phyloP scores from a whole-genome alignment of 495 filamentous ascomycete genomes.

The Aspergillus conjunctus region DNA sequence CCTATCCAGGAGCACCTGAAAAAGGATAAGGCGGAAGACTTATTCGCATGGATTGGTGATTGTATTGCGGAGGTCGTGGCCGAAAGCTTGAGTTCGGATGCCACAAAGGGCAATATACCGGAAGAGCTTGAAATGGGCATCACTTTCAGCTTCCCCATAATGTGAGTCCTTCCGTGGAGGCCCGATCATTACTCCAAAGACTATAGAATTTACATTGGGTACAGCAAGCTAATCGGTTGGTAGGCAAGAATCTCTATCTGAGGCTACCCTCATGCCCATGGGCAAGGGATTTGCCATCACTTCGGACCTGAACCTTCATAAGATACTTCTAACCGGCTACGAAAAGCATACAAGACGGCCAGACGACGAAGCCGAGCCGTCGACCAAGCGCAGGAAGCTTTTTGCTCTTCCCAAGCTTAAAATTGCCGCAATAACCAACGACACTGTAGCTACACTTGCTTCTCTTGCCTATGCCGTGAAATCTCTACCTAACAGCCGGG shows the following conservation, averaged over 20 bases:
- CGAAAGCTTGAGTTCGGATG: conserved; percentile 49
- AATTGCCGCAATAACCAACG: conserved; percentile 79
- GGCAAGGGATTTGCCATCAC: conserved; percentile 85
- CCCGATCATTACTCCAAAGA: too few species aligned
- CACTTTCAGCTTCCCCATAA: conserved; percentile 85
- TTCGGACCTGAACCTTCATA: conserved; percentile 69
- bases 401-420: conserved; percentile 63
- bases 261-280: conserved; percentile 83
- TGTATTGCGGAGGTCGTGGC: conserved; percentile 74
- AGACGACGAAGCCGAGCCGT: conserved; percentile 49
- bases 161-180: conserved; percentile 49
- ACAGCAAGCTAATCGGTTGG: conserved; percentile 22
- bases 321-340: conserved; percentile 69
- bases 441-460: conserved; percentile 77
- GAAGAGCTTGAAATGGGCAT: conserved; percentile 73
- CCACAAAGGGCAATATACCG: conserved; percentile 45
- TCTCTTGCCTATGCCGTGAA: conserved; percentile 69
- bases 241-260: conserved; percentile 73
- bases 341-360: conserved; percentile 55
- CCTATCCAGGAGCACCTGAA: conserved; percentile 79
- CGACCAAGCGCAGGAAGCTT: conserved; percentile 47
- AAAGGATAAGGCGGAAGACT: conserved; percentile 69
- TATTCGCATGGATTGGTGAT: conserved; percentile 80
- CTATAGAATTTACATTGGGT: background rate
- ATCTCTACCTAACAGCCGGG: conserved; percentile 66